Evolutionary conservation across 768 basidiomycete genomes (phyloP), one percentile per base, ranked within the genome.

Genomic region (Infundibulicybe gibba): DNA sequence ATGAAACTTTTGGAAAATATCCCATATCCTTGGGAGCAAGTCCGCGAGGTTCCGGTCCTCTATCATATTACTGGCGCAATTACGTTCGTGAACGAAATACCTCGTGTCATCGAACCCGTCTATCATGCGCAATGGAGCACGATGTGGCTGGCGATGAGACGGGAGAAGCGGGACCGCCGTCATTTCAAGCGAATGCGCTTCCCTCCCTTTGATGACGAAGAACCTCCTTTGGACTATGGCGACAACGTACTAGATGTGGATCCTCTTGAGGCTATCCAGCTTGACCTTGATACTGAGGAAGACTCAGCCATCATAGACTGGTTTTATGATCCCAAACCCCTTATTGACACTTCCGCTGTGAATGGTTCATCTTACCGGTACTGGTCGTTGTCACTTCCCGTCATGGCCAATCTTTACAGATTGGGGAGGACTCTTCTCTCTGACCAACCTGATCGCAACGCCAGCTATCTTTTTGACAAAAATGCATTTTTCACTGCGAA

Each of bases 181-280:
- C 97, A 99, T 67, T 99, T 99, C 76, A 99, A 99, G 74, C 91
- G 97, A 40, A 97, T 99, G 94, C 85, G 95, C 17, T 99, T 98
- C 71, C 97, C 97, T 17, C 97, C 95, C 0, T 99, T 98, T 62
- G 97, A 99, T 61, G 97, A 98, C 61, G 95, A 99, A 69, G 97
- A 99, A 59, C 97, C 97, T 8, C 97, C 97, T 2, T 78, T 97
- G 65, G 97, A 99, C 63, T 99, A 99, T 59, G 97, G 97, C 44
- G 97, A 99, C 75, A 99, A 99, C 65, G 88, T 99, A 10, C 70
- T 99, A 57, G 97, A 99, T 59, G 94, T 97, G 9, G 97, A 99
- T 40, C 97, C 97, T 37, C 75, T 99, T 44, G 97, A 99, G 64
- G 91, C 94, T 16, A 99, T 99, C 58, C 97, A 98, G 67, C 73